phyloP scores from a whole-genome alignment of 345 rosid genomes.

The Syzygium jambos region DNA sequence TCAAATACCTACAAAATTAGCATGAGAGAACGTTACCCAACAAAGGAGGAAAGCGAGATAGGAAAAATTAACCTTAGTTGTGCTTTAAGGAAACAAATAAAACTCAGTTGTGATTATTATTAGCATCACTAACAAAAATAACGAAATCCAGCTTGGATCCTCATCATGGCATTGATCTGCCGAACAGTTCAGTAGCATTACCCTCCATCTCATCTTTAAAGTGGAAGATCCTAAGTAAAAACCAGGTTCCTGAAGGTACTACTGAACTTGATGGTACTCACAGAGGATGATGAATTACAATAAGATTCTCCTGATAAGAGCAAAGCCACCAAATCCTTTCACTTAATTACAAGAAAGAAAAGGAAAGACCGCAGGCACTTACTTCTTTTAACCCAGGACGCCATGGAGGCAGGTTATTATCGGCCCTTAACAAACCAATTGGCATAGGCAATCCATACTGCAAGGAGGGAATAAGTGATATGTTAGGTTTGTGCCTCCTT shows the following conservation, averaged over 20 bases:
- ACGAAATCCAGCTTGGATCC: background rate
- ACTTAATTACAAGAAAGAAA: background rate
- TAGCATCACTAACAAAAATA: background rate
- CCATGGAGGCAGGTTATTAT: constrained; percentile 97
- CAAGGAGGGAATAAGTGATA: constrained; percentile 11
- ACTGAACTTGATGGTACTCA: background rate
- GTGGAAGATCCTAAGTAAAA: background rate
- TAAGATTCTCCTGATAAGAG: background rate
- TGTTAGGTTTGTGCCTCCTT: background rate
- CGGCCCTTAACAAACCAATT: constrained; percentile 74
- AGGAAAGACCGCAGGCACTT: constrained; percentile 3
- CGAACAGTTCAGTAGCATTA: background rate
- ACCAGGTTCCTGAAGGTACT: background rate
- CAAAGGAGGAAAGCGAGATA: background rate
- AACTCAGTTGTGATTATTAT: background rate
- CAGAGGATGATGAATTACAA: background rate
- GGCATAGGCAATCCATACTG: constrained; percentile 90
- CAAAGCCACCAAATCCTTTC: background rate
- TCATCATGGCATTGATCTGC: background rate
- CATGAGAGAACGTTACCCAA: background rate
- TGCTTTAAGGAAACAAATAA: background rate
- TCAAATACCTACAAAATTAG: constrained; percentile 53
- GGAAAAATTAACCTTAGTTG: background rate
- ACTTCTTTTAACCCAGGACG: constrained; percentile 83
- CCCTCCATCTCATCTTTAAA: background rate